Conservation (phyloP, 805 yeast genomes). For the Hemisphaericaspora nanyangensis region DNA sequence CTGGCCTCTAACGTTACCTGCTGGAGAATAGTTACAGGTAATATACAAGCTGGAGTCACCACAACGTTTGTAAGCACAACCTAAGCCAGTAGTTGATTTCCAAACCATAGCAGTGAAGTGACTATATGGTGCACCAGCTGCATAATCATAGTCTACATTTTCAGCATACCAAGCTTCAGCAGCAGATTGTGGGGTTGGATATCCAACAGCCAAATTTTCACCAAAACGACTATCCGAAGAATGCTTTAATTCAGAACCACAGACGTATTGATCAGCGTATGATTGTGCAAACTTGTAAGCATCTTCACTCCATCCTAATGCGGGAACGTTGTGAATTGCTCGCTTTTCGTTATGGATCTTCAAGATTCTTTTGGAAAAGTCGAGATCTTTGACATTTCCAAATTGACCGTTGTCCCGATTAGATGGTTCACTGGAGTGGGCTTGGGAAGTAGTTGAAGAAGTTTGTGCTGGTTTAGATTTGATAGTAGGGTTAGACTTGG, state of each 20-base stretch:
- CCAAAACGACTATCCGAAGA: conserved; percentile 39
- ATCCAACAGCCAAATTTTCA: conserved; percentile 40
- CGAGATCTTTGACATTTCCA: conserved; percentile 13
- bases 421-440: conserved; percentile 2
- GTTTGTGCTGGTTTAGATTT: not conserved
- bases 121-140: conserved; percentile 28
- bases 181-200: conserved; percentile 26
- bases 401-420: conserved; percentile 3
- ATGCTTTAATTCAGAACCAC: conserved; percentile 35
- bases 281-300: conserved; percentile 52
- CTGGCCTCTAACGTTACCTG: conserved; percentile 64
- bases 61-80: conserved; percentile 72
- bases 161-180: conserved; percentile 40
- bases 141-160: conserved; percentile 26
- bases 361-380: conserved; percentile 45
- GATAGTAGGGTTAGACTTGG: conserved; percentile 5
- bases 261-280: conserved; percentile 45
- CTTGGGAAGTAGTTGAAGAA: conserved; percentile 2
- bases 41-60: conserved; percentile 48
- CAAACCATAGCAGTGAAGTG: conserved; percentile 84
- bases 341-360: conserved; percentile 60
- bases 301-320: conserved; percentile 52
- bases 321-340: conserved; percentile 47
- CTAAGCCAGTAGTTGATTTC: conserved; percentile 57
- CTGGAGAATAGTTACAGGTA: conserved; percentile 70